Evolutionary conservation across 1,284 basidiomycete genomes (phyloP).

Genomic region (Ustilago crameri): DNA sequence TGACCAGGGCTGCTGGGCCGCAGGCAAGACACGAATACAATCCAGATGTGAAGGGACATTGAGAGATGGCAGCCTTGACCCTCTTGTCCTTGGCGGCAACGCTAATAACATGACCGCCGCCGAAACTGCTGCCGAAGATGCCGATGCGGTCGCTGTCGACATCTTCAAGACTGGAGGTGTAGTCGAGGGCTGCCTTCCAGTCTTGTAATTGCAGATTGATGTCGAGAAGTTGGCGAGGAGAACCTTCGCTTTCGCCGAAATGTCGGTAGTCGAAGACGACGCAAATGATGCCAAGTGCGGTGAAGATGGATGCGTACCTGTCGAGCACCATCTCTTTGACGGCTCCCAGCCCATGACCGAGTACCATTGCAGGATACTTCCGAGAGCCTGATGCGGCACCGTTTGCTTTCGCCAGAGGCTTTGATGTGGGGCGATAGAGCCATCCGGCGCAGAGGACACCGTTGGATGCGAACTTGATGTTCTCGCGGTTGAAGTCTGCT

Average conservation of each 20-base stretch:
- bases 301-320: conserved; percentile 36
- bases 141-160: conserved; percentile 53
- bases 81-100: conserved; percentile 44
- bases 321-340: conserved; percentile 57
- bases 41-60: conserved; percentile 63
- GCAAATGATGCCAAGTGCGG: conserved; percentile 42
- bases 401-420: conserved; percentile 4
- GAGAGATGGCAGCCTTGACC: conserved; percentile 52
- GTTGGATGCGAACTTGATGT: conserved; percentile 38
- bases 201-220: conserved; percentile 48
- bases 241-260: conserved; percentile 39
- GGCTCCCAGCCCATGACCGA: conserved; percentile 55
- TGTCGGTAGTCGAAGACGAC: conserved; percentile 60
- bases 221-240: conserved; percentile 55
- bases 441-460: conserved; percentile 40
- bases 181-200: conserved; percentile 49
- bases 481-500: conserved; percentile 26
- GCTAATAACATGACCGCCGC: conserved; percentile 59
- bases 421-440: conserved; percentile 35
- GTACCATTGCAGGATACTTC: conserved; percentile 38
- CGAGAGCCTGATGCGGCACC: not conserved
- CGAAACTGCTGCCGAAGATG: conserved; percentile 57
- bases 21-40: conserved; percentile 29
- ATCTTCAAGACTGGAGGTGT: conserved; percentile 17
- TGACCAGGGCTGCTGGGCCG: conserved; percentile 25